Evolutionary conservation across 148 eudicot genomes (phyloP).

Genomic region (Vaccinium darrowii): DNA sequence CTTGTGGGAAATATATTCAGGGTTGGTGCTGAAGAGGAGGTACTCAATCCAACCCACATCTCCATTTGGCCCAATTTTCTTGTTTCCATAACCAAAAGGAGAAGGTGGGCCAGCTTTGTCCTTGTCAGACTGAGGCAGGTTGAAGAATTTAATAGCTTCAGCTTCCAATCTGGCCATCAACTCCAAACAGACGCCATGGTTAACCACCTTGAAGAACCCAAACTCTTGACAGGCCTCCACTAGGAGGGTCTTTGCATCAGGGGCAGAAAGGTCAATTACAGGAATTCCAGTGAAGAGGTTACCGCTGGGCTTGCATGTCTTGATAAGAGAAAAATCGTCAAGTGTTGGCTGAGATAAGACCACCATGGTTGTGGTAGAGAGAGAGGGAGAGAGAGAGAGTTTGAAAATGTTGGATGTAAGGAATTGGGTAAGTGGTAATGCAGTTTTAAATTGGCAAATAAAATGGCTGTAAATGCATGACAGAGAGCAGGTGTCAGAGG

Average conservation of each 20-base stretch:
- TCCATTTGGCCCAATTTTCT: not conserved
- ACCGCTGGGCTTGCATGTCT: conserved; percentile 7
- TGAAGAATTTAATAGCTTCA: conserved; percentile 10
- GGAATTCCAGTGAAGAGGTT: conserved; percentile 24
- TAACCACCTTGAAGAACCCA: conserved; percentile 8
- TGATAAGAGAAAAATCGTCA: conserved; percentile 6
- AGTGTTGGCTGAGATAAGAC: conserved; percentile 12
- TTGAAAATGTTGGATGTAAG: not conserved
- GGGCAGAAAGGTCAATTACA: conserved; percentile 32
- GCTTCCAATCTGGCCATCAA: not conserved
- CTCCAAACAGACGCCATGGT: conserved; percentile 12
- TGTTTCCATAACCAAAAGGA: conserved; percentile 8
- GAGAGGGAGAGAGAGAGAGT: conserved; percentile 14
- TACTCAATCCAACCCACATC: conserved; percentile 17
- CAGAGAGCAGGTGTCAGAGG: not conserved
- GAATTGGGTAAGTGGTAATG: conserved; percentile 7
- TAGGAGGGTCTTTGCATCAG: not conserved
- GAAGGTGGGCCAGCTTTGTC: not conserved
- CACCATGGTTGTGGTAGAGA: conserved; percentile 8
- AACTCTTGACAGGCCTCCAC: conserved; percentile 1
- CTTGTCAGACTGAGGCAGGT: conserved; percentile 7
- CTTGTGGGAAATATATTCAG: not conserved
- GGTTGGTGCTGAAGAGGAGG: conserved; percentile 10
- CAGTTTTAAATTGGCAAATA: not conserved
- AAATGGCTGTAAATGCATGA: conserved; percentile 2